Percentiles rank a stretch among this genome's conserved stretches.
These are phyloP conservation scores for Termitomyces heimii DNA, from an alignment of 768 basidiomycete genomes.

Conservation along the genomic window DNA sequence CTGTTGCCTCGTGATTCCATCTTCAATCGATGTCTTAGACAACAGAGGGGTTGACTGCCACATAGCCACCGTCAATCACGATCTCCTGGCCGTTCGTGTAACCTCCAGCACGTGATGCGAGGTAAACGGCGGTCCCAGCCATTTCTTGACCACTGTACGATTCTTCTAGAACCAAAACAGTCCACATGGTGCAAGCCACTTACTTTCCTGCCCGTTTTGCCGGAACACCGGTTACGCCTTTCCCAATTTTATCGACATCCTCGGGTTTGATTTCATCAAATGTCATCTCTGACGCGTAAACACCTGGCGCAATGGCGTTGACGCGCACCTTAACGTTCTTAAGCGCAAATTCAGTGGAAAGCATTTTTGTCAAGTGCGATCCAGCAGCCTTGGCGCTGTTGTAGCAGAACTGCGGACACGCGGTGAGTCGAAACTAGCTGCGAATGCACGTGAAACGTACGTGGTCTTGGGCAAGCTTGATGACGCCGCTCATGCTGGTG, in stretches of 20 bases:
- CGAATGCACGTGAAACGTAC: slow-evolving; percentile 37
- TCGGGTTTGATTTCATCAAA: slow-evolving; percentile 32
- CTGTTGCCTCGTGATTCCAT: neutral
- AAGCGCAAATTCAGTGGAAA: slow-evolving; percentile 70
- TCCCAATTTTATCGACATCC: slow-evolving; percentile 43
- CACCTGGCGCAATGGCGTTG: slow-evolving; percentile 71
- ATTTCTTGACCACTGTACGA: slow-evolving; percentile 57
- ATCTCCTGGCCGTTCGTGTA: slow-evolving; percentile 80
- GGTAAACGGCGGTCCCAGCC: slow-evolving; percentile 72
- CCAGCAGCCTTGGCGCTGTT: slow-evolving; percentile 79
- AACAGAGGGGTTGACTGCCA: slow-evolving; percentile 64
- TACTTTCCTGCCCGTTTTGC: slow-evolving; percentile 35
- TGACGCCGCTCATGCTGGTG: slow-evolving; percentile 70
- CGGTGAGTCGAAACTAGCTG: neutral
- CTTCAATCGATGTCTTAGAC: slow-evolving; percentile 17
- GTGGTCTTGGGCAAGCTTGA: slow-evolving; percentile 70
- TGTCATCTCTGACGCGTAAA: slow-evolving; percentile 76
- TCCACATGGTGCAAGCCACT: slow-evolving; percentile 1
- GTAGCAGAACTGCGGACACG: slow-evolving; percentile 58
- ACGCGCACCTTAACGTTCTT: slow-evolving; percentile 66
- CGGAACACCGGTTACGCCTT: slow-evolving; percentile 54
- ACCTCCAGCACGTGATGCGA: slow-evolving; percentile 65
- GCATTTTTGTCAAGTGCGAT: slow-evolving; percentile 69
- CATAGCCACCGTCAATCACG: slow-evolving; percentile 68
- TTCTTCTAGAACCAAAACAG: neutral